Percentiles rank a stretch among this genome's conserved stretches.
Conservation (phyloP, 805 yeast species). For the Suhomyces sp. region DNA sequence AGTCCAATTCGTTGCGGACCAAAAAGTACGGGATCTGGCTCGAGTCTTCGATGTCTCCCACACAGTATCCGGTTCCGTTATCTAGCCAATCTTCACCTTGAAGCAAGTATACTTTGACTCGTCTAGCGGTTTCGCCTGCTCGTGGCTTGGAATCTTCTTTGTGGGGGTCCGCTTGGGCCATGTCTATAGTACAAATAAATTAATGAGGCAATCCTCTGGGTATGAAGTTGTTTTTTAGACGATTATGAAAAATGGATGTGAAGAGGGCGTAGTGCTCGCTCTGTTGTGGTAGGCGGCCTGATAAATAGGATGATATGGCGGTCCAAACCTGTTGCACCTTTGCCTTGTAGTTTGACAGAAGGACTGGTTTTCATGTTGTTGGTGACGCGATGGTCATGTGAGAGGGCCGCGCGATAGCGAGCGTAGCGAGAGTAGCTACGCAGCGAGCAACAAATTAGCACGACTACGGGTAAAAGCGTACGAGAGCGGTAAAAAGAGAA, state of each 20-base stretch:
- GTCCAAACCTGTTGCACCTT: neutral
- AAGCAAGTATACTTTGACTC: slow-evolving; percentile 89
- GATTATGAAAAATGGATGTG: neutral
- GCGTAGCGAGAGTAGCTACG: neutral
- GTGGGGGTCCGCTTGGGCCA: neutral
- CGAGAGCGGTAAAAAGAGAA: too few relatives aligned
- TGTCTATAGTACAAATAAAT: neutral
- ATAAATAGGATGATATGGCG: neutral
- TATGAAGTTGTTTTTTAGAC: too few relatives aligned
- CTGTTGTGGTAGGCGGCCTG: neutral
- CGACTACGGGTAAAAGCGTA: too few relatives aligned
- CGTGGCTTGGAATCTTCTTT: neutral
- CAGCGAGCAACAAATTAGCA: too few relatives aligned
- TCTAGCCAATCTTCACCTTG: slow-evolving; percentile 86
- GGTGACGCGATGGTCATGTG: slow-evolving; percentile 1
- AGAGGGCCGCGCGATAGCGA: neutral
- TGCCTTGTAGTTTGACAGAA: neutral
- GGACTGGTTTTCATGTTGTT: neutral
- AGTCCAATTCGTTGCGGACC: slow-evolving; percentile 69
- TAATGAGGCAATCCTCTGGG: neutral
- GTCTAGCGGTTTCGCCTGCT: slow-evolving; percentile 46
- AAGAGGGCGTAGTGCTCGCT: neutral
- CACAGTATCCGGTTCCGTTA: slow-evolving; percentile 87
- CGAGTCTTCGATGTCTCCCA: slow-evolving; percentile 55
- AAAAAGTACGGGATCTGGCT: slow-evolving; percentile 53